Evolutionary conservation across 805 yeast genomes (phyloP), one percentile per base, ranked within the genome.

Genomic region (Metschnikowia henanensis): DNA sequence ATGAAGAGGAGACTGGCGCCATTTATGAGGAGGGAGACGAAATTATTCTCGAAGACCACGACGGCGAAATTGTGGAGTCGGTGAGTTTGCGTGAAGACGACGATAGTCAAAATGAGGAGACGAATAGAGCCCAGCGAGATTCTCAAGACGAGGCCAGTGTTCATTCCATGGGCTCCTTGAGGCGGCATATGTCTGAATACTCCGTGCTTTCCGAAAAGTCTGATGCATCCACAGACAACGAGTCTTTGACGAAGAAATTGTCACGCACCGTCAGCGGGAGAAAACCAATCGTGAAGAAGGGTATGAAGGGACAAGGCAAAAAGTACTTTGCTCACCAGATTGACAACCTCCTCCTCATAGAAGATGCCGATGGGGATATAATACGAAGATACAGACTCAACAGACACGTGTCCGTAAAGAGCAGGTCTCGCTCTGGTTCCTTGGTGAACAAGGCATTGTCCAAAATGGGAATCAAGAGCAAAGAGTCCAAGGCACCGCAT

Each of bases 301-400:
- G 49, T 23, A 68, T 64, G 18, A 65, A 66, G 59, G 81, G 68
- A 23, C 34, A 39, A 21, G 51, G 52, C 10, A 51, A 51, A 34
- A 31, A 40, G 25, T 53, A 41, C 53, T 80, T 69, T 64, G 98
- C 97, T 1, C 92, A 83, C 63, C 86, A 84, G 62, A 73, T 87
- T 31, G 94, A 84, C 58, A 82, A 88, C 56, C 73, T 81, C 46
- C 77, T 94, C 42, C 75, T 89, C 46, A 84, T 94, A 45, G 99
- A 92, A 63, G 87, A 90, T 57, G 87, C 80, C 35, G 96, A 91
- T 10, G 99, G 98, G 51, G 98, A 92, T 55, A 80, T 94, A 43
- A 71, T 94, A 35, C 81, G 96, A 58, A 75, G 96, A 41, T 92
- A 90, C 65, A 71, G 43, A 55, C 82, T 91, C 40, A 87, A 83